Evolutionary conservation across 768 basidiomycete species (phyloP).

Genomic region (Leccinum olivaceopallidum): DNA sequence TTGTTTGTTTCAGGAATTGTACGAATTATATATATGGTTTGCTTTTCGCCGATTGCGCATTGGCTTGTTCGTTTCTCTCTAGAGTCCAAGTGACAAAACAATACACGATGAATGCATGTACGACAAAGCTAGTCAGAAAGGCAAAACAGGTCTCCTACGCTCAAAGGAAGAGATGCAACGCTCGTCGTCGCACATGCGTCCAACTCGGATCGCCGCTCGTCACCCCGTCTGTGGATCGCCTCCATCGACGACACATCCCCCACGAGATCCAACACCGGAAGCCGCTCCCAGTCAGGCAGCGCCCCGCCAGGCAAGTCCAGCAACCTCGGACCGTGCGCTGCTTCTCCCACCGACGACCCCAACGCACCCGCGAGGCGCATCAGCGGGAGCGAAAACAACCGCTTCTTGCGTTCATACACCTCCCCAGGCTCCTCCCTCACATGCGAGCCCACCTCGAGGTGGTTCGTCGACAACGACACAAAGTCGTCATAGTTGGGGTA

Average conservation of each 20-base stretch:
- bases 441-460: slow-evolving; percentile 82
- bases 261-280: slow-evolving; percentile 73
- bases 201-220: slow-evolving; percentile 36
- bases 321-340: slow-evolving; percentile 33
- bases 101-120: background rate
- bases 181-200: slow-evolving; percentile 29
- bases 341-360: background rate
- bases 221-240: slow-evolving; percentile 36
- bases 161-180: slow-evolving; percentile 17
- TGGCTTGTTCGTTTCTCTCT: too few species aligned
- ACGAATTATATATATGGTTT: slow-evolving; percentile 16
- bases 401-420: slow-evolving; percentile 53
- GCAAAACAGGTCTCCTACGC: slow-evolving; percentile 21
- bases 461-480: slow-evolving; percentile 84
- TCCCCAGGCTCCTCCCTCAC: slow-evolving; percentile 56
- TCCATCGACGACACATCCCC: slow-evolving; percentile 44
- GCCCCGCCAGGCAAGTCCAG: slow-evolving; percentile 57
- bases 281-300: slow-evolving; percentile 51
- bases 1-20: slow-evolving; percentile 14
- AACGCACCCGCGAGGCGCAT: slow-evolving; percentile 43
- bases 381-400: slow-evolving; percentile 68
- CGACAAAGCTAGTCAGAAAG: slow-evolving; percentile 5
- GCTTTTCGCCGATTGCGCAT: slow-evolving; percentile 7
- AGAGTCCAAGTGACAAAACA: background rate
- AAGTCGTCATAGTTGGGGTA: slow-evolving; percentile 81